A percentile compares a stretch with the other conserved stretches of the same genome.
phyloP scores from a whole-genome alignment of 257 asterid species.

The Catharanthus roseus region DNA sequence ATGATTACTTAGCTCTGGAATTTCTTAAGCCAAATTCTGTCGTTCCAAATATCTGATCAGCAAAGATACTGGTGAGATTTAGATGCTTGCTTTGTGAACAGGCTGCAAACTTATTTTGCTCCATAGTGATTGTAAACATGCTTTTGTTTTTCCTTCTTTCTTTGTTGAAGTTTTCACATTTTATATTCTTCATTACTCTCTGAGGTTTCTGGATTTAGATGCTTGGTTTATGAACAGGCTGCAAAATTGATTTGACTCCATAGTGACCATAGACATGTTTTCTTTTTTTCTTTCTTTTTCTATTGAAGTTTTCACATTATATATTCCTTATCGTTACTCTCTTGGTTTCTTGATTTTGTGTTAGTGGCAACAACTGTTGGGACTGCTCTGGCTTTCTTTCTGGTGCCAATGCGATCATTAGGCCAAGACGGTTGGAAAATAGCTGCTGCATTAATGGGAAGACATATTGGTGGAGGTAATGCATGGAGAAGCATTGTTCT shows the following conservation, averaged over 20 bases:
- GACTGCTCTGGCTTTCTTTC: conserved; percentile 58
- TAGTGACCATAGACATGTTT: background rate
- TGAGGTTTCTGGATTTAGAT: conserved; percentile 7
- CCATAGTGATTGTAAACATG: background rate
- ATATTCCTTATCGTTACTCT: background rate
- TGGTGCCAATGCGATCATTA: conserved; percentile 86
- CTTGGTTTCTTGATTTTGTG: conserved; percentile 7
- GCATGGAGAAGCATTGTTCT: background rate
- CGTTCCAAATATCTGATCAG: background rate
- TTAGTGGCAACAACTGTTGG: conserved; percentile 88
- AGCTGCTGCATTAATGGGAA: conserved; percentile 96
- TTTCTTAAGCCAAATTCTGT: background rate
- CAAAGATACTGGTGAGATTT: background rate
- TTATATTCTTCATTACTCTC: background rate
- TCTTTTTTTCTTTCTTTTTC: background rate
- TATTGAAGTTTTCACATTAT: background rate
- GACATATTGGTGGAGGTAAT: conserved; percentile 97
- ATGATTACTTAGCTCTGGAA: background rate
- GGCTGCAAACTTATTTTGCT: background rate
- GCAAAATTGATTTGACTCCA: background rate
- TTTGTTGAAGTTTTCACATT: background rate
- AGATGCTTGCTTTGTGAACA: background rate
- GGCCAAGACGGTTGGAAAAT: conserved; percentile 90
- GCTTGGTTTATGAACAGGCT: background rate
- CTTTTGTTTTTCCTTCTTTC: background rate